phyloP scores from a whole-genome alignment of 148 eudicot genomes.

The Vaccinium myrtillus region DNA sequence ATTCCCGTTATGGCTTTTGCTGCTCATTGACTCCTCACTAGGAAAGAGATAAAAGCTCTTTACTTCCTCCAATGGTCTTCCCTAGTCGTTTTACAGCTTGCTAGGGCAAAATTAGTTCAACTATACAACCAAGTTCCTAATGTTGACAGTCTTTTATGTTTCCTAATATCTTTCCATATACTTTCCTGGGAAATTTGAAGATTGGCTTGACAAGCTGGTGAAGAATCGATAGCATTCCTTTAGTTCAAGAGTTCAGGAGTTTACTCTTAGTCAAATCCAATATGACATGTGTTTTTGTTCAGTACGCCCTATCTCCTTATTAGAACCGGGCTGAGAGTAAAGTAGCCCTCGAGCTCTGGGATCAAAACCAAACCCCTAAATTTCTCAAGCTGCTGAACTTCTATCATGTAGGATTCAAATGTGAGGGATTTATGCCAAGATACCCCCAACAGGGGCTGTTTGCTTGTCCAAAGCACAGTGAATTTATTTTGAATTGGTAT shows the following conservation, averaged over 20 bases:
- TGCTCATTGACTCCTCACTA: neutral
- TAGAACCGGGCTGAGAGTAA: no score
- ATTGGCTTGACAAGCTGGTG: neutral
- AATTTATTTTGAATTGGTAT: neutral
- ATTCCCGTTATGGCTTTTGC: neutral
- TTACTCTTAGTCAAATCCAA: no score
- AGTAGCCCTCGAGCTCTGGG: no score
- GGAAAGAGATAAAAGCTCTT: neutral
- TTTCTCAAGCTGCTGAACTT: no score
- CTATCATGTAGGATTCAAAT: no score
- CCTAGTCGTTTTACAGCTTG: neutral
- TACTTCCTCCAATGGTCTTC: neutral
- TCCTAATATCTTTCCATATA: neutral
- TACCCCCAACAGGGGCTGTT: neutral
- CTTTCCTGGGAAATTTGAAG: neutral
- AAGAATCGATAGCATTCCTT: neutral
- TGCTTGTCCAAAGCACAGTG: neutral
- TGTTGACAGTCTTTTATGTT: neutral
- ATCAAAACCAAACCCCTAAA: no score
- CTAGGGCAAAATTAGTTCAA: neutral
- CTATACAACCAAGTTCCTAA: neutral
- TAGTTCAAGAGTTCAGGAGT: no score
- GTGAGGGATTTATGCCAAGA: neutral
- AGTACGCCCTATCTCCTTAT: no score
- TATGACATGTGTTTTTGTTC: no score